phyloP scores from a whole-genome alignment of 176 grass and related monocot species.

The Phragmites australis region DNA sequence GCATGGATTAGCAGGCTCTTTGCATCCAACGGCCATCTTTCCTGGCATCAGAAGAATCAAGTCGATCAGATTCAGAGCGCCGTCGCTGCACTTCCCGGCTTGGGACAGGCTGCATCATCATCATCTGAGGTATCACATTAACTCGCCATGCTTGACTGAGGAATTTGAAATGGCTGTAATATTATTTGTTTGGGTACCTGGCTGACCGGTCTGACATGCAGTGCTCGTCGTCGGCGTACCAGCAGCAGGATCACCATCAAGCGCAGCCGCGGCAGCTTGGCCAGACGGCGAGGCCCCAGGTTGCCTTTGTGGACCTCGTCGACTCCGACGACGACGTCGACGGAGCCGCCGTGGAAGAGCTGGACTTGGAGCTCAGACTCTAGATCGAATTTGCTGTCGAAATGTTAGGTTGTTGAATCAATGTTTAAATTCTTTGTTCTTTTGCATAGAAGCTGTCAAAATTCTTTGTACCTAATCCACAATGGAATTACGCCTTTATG shows the following conservation, averaged over 20 bases:
- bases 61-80: neutral
- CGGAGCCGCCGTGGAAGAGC: neutral
- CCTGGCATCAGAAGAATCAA: neutral
- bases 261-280: neutral
- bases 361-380: conserved; percentile 57
- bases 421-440: conserved; percentile 32
- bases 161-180: neutral
- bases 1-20: conserved; percentile 20
- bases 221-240: conserved; percentile 31
- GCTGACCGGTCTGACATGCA: neutral
- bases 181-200: neutral
- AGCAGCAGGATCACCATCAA: conserved; percentile 10
- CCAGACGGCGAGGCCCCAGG: neutral
- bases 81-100: neutral
- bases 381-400: neutral
- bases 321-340: conserved; percentile 37
- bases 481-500: neutral
- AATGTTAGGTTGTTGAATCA: neutral
- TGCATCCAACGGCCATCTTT: neutral
- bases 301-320: conserved; percentile 44
- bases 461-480: neutral
- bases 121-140: neutral
- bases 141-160: neutral
- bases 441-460: conserved; percentile 42
- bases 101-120: neutral